phyloP scores from a whole-genome alignment of 1,139 yeast species.

The Geotrichum macrosporum region DNA sequence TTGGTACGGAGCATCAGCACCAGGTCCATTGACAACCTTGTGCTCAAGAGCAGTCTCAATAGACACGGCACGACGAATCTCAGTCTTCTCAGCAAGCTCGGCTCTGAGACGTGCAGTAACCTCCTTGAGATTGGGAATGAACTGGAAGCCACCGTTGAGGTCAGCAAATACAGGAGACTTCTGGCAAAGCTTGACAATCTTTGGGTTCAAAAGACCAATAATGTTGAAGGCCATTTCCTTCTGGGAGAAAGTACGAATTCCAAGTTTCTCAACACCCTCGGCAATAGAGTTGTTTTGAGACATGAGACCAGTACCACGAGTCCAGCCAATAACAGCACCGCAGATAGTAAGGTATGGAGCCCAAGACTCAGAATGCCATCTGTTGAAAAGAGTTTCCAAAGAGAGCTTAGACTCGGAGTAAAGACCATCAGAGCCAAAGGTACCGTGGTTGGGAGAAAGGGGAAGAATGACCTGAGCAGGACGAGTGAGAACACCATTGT shows the following conservation, averaged over 20 bases:
- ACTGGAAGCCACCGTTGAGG: constrained; percentile 97
- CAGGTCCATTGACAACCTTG: constrained; percentile 84
- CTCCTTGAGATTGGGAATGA: constrained; percentile 85
- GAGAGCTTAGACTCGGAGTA: constrained; percentile 96
- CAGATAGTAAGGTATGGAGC: constrained; percentile 87
- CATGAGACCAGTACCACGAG: constrained; percentile 99
- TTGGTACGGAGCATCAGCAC: constrained; percentile 80
- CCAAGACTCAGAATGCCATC: constrained; percentile 99
- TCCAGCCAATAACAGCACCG: constrained; percentile 99
- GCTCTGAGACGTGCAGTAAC: constrained; percentile 76
- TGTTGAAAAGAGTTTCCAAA: constrained; percentile 91
- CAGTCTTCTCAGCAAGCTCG: constrained; percentile 79
- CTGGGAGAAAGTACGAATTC: constrained; percentile 97
- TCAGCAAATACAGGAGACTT: constrained; percentile 95
- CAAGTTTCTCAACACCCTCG: constrained; percentile 91
- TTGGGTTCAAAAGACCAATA: constrained; percentile 87
- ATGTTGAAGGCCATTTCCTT: constrained; percentile 99
- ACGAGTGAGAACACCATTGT: constrained; percentile 60
- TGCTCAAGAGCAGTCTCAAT: constrained; percentile 91
- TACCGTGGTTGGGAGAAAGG: constrained; percentile 97
- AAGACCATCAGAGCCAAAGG: constrained; percentile 95
- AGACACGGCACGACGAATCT: constrained; percentile 91
- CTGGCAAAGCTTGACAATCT: constrained; percentile 81
- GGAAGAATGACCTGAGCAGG: constrained; percentile 98
- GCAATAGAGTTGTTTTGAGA: constrained; percentile 95